These are phyloP conservation scores for Solanum gandarillasii DNA, from an alignment of 257 asterid species.

Conservation along the genomic window DNA sequence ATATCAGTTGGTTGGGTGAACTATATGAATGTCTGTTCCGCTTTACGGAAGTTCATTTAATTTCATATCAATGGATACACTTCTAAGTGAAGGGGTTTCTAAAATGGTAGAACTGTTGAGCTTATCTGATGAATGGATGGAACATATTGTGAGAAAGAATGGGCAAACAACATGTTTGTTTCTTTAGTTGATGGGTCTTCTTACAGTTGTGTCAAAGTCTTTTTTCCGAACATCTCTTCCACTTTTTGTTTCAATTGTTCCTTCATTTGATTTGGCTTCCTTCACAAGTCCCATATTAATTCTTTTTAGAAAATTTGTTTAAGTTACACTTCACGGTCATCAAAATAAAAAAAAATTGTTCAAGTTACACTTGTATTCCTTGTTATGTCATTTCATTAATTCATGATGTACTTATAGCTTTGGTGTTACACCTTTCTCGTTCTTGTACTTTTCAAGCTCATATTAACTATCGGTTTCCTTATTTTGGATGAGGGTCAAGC, in stretches of 20 bases:
- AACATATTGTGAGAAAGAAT: background rate
- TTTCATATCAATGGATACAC: background rate
- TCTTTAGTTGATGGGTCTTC: background rate
- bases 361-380: background rate
- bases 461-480: background rate
- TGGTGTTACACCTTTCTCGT: background rate
- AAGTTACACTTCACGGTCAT: background rate
- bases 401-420: background rate
- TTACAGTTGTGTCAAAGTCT: background rate
- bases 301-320: background rate
- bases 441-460: background rate
- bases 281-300: background rate
- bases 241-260: background rate
- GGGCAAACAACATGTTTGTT: background rate
- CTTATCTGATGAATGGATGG: background rate
- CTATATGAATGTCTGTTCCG: background rate
- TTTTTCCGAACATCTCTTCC: background rate
- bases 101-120: background rate
- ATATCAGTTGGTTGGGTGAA: background rate
- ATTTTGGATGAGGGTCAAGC: background rate
- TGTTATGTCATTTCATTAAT: background rate
- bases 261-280: background rate
- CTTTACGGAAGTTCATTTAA: background rate
- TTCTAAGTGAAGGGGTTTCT: background rate
- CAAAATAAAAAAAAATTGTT: no score